Base-by-base conservation (phyloP, 495 filamentous ascomycete species). In the Lichina pygmaea region DNA sequence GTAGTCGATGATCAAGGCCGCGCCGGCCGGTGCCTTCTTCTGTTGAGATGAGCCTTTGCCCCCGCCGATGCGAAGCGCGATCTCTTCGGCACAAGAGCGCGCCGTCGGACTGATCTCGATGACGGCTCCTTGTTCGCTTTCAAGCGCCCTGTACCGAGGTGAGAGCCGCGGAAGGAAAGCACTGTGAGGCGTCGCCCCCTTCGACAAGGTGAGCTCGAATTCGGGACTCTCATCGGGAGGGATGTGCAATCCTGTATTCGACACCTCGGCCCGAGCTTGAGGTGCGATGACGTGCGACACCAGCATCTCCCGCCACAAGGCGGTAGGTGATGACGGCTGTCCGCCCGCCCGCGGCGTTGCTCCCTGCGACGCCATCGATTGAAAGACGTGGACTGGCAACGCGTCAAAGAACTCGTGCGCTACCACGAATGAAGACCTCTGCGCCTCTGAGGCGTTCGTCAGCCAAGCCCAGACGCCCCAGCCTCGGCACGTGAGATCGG, bases 401-500 rank as follows among this genome's bases (percentile, higher is more conserved):
- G 89, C 89, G 54, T 97, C 89, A 60, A 97, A 95, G 66, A 97
- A 94, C 57, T 97, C 89, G 57, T 97, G 89, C 9, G 86, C 89
- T 34, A 94, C 70, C 44, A 95, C 89, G 60, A 93, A 89, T 1
- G 89, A 86, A 12, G 75, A 81, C 52, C 81, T 84, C 47, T 49
- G 63, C 48, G 65, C 59, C 54, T 66, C 58, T 62, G 59, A 47
- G 6, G 44, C n/a, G 8, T 15, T 31, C 15, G 44, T 46, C 33
- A 24, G 24, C 24, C 24, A 24, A 24, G 24, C 24, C 24, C 24
- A 24, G 24, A 24, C 24, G 4, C 24, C 24, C 24, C 24, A 24
- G 24, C 24, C 24, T 4, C 24, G 4, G 24, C 24, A 24, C 2
- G 4, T 24, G 24, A 24, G 24, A 24, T 24, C 24, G 24, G 24